These are phyloP conservation scores for Tilletiopsis washingtonensis DNA, from an alignment of 1,284 basidiomycete genomes.

Conservation along the genomic window DNA sequence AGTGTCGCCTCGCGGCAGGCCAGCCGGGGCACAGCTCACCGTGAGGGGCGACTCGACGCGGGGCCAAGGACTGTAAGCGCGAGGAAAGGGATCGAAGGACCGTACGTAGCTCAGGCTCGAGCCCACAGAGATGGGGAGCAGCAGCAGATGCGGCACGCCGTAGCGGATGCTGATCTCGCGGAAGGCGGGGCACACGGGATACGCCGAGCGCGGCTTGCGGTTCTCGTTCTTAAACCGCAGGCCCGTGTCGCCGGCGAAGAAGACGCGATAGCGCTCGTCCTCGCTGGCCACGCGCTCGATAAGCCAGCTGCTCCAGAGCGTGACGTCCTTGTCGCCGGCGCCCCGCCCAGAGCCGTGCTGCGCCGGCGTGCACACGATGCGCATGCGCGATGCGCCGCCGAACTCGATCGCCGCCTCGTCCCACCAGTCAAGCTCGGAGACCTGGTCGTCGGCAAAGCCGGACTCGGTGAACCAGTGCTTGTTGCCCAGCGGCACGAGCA, in stretches of 20 bases:
- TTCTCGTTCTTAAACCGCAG: constrained; percentile 24
- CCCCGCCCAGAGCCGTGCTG: constrained; percentile 40
- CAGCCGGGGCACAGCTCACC: no score
- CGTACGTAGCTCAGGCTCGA: constrained; percentile 19
- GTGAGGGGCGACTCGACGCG: constrained; percentile 21
- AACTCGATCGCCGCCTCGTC: constrained; percentile 19
- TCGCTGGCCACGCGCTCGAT: constrained; percentile 16
- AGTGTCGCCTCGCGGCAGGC: no score
- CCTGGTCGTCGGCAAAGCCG: constrained; percentile 13
- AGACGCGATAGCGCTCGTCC: constrained; percentile 19
- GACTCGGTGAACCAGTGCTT: constrained; percentile 20
- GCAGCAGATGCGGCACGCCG: constrained; percentile 25
- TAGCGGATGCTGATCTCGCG: constrained; percentile 22
- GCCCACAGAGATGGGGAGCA: constrained; percentile 42
- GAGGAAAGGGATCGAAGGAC: constrained; percentile 32
- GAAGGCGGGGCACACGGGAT: constrained; percentile 39
- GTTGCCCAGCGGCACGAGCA: constrained; percentile 40
- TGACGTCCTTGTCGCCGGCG: constrained; percentile 24
- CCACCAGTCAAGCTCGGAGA: constrained; percentile 45
- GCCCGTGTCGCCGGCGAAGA: constrained; percentile 43
- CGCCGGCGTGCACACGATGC: constrained; percentile 38
- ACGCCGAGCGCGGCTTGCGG: constrained; percentile 6
- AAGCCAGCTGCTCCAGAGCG: constrained; percentile 41
- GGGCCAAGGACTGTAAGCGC: constrained; percentile 26
- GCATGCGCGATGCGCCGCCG: not conserved